Base-by-base conservation (phyloP, 371 early-diverging fungal species). In the Mucor lusitanicus region DNA sequence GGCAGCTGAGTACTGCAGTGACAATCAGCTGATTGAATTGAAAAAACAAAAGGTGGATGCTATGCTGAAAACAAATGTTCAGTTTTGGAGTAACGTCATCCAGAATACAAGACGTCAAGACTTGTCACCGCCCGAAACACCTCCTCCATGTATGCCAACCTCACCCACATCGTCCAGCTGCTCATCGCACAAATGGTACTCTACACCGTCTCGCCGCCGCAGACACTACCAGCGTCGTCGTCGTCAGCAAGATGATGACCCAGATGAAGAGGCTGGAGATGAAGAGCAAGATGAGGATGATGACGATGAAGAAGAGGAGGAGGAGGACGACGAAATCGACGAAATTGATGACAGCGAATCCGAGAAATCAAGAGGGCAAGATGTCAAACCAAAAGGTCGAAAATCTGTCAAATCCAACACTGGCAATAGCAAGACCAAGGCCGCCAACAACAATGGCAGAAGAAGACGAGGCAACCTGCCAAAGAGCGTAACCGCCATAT, bases 401-500 rank as follows among this genome's bases (percentile, higher is more conserved):
- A 63, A 62, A 56, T 8, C 54, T 37, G 44, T 54, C 53, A 59
- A 54, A 59, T 23, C 25, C 13, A 63, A 63, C n/a, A 35, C 2
- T 6, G 6, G 30, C 30, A 30, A 30, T n/a, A n/a, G n/a, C 30
- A 30, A 50, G 50, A 6, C 50, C 23, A 50, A 25, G 23, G 8
- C 11, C 3, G 33, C 27, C 13, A 56, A 57, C 12, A 56, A 64
- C 12, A 56, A 64, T 35, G 65, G 65, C 17, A 46, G 53, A 27
- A 69, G 70, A 55, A 68, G 82, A 19, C 69, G 87, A 27, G 85
- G 84, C 46, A 87, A 87, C 56, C 68, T 85, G 28, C 86, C 85
- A 17, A 85, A 82, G 40, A 63, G 70, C 0, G 85, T 88, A 27
- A 86, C 85, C 30, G 83, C 82, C 9, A 75, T 82, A 19, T 70